Percentiles rank a stretch among this genome's conserved stretches.
Conservation (phyloP, 2,329 filamentous ascomycete genomes). For the Colletotrichum siamense region DNA sequence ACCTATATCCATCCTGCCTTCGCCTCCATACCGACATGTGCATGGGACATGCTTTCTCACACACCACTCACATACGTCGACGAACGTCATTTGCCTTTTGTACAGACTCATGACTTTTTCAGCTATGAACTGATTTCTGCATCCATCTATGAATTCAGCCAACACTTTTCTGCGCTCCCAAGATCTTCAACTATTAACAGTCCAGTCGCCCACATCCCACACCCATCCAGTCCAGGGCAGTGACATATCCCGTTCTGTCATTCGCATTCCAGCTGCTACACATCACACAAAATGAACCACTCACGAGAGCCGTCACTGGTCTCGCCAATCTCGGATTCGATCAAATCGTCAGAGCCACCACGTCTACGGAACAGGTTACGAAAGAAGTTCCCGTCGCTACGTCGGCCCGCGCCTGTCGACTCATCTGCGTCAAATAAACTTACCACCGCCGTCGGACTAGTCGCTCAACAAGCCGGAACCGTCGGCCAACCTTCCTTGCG, state of each 20-base stretch:
- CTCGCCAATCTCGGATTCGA: constrained; percentile 10
- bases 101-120: neutral
- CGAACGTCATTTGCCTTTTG: neutral
- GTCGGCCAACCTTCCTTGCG: constrained; percentile 22
- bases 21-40: neutral
- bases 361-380: constrained; percentile 30
- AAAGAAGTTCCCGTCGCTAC: constrained; percentile 31
- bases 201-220: neutral
- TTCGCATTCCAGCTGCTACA: neutral
- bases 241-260: neutral
- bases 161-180: neutral
- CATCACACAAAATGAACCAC: constrained; percentile 24
- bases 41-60: neutral
- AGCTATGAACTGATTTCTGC: neutral
- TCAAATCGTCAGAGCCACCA: constrained; percentile 23
- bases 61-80: neutral
- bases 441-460: constrained; percentile 8
- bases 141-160: neutral
- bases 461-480: constrained; percentile 16
- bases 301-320: constrained; percentile 26
- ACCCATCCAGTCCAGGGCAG: neutral
- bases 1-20: neutral
- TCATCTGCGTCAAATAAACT: constrained; percentile 25
- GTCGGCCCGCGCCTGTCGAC: constrained; percentile 29
- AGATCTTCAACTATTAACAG: neutral